Percentiles rank a stretch among this genome's conserved stretches.
These are phyloP conservation scores for Sporothrix sp. DNA, from an alignment of 2,329 filamentous ascomycete species.

Conservation along the genomic window DNA sequence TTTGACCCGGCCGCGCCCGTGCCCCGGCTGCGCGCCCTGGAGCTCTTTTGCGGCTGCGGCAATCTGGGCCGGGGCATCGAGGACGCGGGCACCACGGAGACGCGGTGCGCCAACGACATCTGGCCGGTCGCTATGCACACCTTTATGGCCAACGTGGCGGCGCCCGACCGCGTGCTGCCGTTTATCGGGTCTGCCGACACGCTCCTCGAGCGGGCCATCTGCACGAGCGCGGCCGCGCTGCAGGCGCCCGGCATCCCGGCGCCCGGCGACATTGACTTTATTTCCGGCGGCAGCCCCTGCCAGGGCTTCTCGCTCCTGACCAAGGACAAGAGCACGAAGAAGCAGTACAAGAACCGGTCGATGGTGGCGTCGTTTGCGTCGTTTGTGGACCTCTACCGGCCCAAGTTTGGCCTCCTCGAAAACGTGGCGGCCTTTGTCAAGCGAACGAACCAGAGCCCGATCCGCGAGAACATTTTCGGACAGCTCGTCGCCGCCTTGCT, in stretches of 20 bases:
- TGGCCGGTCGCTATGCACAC: constrained; percentile 56
- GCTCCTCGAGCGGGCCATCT: constrained; percentile 46
- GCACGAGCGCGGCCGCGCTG: constrained; percentile 27
- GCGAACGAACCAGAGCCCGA: constrained; percentile 26
- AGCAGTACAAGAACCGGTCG: constrained; percentile 60
- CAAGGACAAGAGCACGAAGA: constrained; percentile 38
- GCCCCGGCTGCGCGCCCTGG: constrained; percentile 48
- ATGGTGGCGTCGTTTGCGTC: constrained; percentile 68
- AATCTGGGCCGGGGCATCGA: constrained; percentile 69
- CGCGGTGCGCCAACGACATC: constrained; percentile 60
- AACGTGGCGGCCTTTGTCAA: constrained; percentile 57
- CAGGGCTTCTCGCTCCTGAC: constrained; percentile 65
- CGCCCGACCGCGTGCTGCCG: constrained; percentile 35
- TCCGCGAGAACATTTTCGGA: constrained; percentile 56
- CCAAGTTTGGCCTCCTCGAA: constrained; percentile 66
- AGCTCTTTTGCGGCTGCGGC: constrained; percentile 70
- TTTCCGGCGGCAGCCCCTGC: constrained; percentile 67
- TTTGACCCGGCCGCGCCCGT: constrained; percentile 35
- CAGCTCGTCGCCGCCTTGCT: constrained; percentile 66
- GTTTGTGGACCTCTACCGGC: constrained; percentile 64
- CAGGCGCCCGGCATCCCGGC: constrained; percentile 36
- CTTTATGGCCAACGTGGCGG: constrained; percentile 55
- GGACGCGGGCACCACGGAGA: constrained; percentile 56
- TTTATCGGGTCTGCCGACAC: constrained; percentile 67
- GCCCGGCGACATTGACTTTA: constrained; percentile 56